phyloP scores from a whole-genome alignment of 2,329 filamentous ascomycete species.

The Keithomyces neogunnii region DNA sequence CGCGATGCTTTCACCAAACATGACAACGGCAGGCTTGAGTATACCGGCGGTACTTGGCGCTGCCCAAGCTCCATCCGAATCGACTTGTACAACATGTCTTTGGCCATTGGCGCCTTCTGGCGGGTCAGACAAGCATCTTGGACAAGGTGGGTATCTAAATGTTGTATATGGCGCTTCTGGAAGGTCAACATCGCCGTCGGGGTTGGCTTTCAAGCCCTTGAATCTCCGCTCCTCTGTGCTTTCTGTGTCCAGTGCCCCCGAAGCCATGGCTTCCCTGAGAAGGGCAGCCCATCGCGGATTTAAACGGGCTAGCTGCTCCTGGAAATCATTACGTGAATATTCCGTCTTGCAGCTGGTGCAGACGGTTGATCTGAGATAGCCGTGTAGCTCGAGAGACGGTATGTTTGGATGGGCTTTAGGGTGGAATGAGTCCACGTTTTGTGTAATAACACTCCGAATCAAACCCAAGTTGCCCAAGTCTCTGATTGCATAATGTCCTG shows the following conservation, averaged over 20 bases:
- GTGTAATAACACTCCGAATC: conserved; percentile 73
- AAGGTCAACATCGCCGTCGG: conserved; percentile 89
- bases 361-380: conserved; percentile 72
- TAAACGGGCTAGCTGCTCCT: conserved; percentile 62
- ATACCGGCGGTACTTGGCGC: conserved; percentile 62
- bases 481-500: conserved; percentile 67
- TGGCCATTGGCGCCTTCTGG: conserved; percentile 47
- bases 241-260: conserved; percentile 70
- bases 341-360: conserved; percentile 73
- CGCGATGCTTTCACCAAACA: conserved; percentile 90
- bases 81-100: conserved; percentile 55
- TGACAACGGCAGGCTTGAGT: conserved; percentile 85
- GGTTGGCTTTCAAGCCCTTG: conserved; percentile 73
- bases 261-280: conserved; percentile 59
- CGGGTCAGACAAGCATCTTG: conserved; percentile 62
- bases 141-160: conserved; percentile 87
- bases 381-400: conserved; percentile 79
- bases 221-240: conserved; percentile 60
- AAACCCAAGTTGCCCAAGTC: conserved; percentile 64
- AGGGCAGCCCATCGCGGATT: conserved; percentile 85
- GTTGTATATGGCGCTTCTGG: conserved; percentile 80
- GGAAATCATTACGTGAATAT: conserved; percentile 65
- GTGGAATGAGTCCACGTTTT: conserved; percentile 97
- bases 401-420: conserved; percentile 63
- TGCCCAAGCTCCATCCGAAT: conserved; percentile 73